Evolutionary conservation across 164 flowering plant genomes (phyloP), one percentile per base, ranked within the genome.

Genomic region (Sedum album): DNA sequence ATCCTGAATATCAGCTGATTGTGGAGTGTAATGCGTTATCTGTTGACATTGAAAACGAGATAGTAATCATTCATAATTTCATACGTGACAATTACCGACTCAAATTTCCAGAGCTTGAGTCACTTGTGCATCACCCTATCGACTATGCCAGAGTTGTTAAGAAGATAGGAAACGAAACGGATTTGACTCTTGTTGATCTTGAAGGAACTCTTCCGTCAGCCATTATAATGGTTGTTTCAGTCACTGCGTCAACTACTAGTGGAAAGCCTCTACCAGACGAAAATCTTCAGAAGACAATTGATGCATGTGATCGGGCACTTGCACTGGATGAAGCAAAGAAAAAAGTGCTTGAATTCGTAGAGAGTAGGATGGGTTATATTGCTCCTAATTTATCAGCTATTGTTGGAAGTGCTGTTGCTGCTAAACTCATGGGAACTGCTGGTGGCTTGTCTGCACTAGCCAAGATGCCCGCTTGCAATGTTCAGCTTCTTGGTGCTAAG

Each of bases 381-480:
- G 97, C 98, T 13, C 98, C 98, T 5, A 93, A 93, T 78, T 88
- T 93, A 68, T 93, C 98, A 73, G 86, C 94, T 57, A 86, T 93
- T 55, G 96, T 88, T 78, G 98, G 98, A 35, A 93, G 89, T 84
- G 96, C 96, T 60, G 98, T 93, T 80, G 98, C 97, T 8, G 98
- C 98, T 23, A 93, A 93, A 74, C 83, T 93, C 25, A 91, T 91
- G 94, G 97, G 96, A n/a, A 91, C 96, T 48, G 98, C 98, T 71
- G 96, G 98, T 70, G 98, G 98, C 42, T 82, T 93, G 25, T 75
- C 86, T 7, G 76, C 96, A 23, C 71, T 93, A 63, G 95, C 97
- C 11, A 91, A 91, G 85, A 93, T 91, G 93, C 98, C 98, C 31
- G 96, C 98, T 65, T 93, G 98, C 76, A 91, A 94, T 77, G 95